phyloP scores from a whole-genome alignment of 2,329 filamentous ascomycete genomes.

The Canariomyces notabilis region DNA sequence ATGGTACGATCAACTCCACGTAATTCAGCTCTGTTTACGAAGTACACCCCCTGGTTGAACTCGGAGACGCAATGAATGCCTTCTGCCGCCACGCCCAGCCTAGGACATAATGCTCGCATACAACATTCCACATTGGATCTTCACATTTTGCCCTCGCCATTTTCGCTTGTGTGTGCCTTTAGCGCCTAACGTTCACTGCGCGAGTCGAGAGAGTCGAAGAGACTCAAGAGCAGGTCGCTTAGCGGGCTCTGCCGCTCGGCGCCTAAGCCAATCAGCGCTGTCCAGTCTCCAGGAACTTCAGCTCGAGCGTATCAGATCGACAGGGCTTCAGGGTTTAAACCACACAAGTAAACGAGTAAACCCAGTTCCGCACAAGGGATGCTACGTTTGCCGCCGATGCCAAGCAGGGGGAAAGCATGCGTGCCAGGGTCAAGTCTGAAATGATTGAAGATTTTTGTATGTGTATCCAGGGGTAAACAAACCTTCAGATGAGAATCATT shows the following conservation, averaged over 20 bases:
- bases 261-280: slow-evolving; percentile 9
- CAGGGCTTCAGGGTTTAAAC: not conserved
- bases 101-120: too few relatives aligned
- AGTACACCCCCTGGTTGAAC: too few relatives aligned
- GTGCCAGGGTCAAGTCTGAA: not conserved
- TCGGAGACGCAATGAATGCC: too few relatives aligned
- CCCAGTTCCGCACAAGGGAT: not conserved
- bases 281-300: slow-evolving; percentile 13
- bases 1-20: too few relatives aligned
- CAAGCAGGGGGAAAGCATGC: not conserved
- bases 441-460: not conserved
- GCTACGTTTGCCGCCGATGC: not conserved
- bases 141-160: slow-evolving; percentile 8
- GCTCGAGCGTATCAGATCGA: slow-evolving; percentile 12
- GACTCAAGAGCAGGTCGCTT: not conserved
- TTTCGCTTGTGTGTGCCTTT: slow-evolving; percentile 9
- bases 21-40: too few relatives aligned
- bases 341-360: too few relatives aligned
- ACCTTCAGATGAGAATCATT: not conserved
- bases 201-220: too few relatives aligned
- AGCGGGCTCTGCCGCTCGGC: slow-evolving; percentile 6
- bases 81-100: too few relatives aligned
- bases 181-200: too few relatives aligned
- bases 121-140: not conserved
- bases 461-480: not conserved